phyloP scores from a whole-genome alignment of 1,139 yeast species.

The Hansenula lynferdii region DNA sequence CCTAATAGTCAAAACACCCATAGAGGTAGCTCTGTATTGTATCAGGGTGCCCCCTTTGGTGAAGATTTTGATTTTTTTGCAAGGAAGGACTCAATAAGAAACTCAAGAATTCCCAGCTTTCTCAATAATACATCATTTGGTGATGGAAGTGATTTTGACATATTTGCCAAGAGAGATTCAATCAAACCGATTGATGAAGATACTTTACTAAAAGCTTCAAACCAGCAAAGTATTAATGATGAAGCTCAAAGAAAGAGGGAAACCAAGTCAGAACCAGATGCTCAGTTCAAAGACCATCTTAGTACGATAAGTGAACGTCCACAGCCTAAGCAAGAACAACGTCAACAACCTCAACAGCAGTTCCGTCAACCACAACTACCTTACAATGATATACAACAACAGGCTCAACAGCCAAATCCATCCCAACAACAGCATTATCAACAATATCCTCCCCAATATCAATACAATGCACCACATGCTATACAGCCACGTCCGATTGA shows the following conservation, averaged over 20 bases:
- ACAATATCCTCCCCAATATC: constrained; percentile 10
- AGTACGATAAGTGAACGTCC: constrained; percentile 12
- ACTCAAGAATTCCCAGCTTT: constrained; percentile 22
- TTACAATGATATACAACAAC: constrained; percentile 7
- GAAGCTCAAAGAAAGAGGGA: constrained; percentile 6
- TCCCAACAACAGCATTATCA: too few relatives aligned
- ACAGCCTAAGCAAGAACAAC: constrained; percentile 12
- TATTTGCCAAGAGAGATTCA: constrained; percentile 23
- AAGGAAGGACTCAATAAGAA: constrained; percentile 19
- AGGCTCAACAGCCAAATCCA: too few relatives aligned
- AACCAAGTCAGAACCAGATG: constrained; percentile 20
- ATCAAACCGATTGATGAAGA: constrained; percentile 17
- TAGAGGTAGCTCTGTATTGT: background rate
- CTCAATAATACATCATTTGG: constrained; percentile 10
- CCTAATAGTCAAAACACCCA: too few relatives aligned
- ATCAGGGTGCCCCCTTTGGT: constrained; percentile 11
- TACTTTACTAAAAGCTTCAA: constrained; percentile 10
- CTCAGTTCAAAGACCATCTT: constrained; percentile 8
- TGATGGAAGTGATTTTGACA: constrained; percentile 20
- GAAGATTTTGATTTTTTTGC: constrained; percentile 21
- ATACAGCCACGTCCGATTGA: constrained; percentile 1
- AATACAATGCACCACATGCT: background rate
- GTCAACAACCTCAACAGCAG: constrained; percentile 10
- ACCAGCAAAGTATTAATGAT: too few relatives aligned
- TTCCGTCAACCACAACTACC: constrained; percentile 17